These are phyloP conservation scores for Caryopteris hybrid DNA, from an alignment of 305 asterid genomes.

Conservation along the genomic window DNA sequence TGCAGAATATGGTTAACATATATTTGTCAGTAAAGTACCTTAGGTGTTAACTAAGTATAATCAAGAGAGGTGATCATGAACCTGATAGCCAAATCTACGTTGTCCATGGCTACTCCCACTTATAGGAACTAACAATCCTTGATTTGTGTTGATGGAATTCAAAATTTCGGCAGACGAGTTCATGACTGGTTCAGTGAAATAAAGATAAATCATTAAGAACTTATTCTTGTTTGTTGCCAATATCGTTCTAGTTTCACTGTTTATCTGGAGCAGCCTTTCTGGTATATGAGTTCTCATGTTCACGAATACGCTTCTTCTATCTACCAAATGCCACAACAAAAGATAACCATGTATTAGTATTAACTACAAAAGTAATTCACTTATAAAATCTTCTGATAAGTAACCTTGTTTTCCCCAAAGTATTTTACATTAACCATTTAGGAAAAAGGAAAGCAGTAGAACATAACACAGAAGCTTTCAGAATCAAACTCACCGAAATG, in stretches of 20 bases:
- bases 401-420: background rate
- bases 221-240: conserved; percentile 65
- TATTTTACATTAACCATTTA: no score
- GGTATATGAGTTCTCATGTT: conserved; percentile 79
- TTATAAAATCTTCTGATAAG: background rate
- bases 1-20: background rate
- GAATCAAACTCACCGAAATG: conserved; percentile 66
- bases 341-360: conserved; percentile 7
- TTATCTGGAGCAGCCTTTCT: conserved; percentile 63
- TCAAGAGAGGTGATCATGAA: conserved; percentile 13
- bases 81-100: conserved; percentile 95
- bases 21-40: background rate
- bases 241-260: conserved; percentile 57
- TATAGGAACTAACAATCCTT: conserved; percentile 65
- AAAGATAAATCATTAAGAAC: conserved; percentile 64
- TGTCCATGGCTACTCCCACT: conserved; percentile 56
- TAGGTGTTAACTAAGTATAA: background rate
- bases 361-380: background rate
- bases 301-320: conserved; percentile 66
- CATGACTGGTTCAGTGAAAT: conserved; percentile 73
- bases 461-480: no score
- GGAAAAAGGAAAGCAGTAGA: no score
- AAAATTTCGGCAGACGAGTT: conserved; percentile 76
- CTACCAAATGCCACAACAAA: conserved; percentile 38
- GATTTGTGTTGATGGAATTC: conserved; percentile 54